Percentiles rank a stretch among this genome's conserved stretches.
Conservation (phyloP, 1,139 yeast genomes). For the Schizosaccharomyces versatilis region DNA sequence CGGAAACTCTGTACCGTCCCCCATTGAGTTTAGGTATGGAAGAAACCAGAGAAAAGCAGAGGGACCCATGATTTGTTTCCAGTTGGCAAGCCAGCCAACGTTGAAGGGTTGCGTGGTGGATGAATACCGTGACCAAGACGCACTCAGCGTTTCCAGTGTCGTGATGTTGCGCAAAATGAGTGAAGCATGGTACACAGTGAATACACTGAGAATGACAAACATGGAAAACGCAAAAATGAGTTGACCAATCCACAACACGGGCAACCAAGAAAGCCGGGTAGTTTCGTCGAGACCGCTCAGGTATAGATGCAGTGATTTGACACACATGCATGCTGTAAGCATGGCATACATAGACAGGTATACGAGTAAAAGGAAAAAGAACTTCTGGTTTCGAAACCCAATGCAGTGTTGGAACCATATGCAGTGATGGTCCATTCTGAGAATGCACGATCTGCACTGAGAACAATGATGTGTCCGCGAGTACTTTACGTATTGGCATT, state of each 20-base stretch:
- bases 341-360: slow-evolving; percentile 40
- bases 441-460: slow-evolving; percentile 30
- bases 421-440: slow-evolving; percentile 70
- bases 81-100: not conserved
- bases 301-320: slow-evolving; percentile 24
- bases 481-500: slow-evolving; percentile 47
- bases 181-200: slow-evolving; percentile 3
- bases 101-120: not conserved
- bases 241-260: not conserved
- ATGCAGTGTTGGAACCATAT: slow-evolving; percentile 81
- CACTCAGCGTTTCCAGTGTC: slow-evolving; percentile 7
- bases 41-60: not conserved
- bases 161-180: not conserved
- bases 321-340: slow-evolving; percentile 22
- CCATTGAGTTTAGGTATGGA: slow-evolving; percentile 2
- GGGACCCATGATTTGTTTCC: not conserved
- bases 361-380: slow-evolving; percentile 51
- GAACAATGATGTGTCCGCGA: slow-evolving; percentile 66
- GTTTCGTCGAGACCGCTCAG: not conserved
- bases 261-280: not conserved
- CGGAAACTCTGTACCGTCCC: slow-evolving; percentile 12
- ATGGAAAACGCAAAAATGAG: slow-evolving; percentile 26
- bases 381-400: slow-evolving; percentile 65
- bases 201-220: slow-evolving; percentile 6
- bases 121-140: not conserved